A percentile compares a stretch with the other conserved stretches of the same genome.
These are phyloP conservation scores for Penicillium lividum DNA, from an alignment of 495 filamentous ascomycete species.

Conservation along the genomic window DNA sequence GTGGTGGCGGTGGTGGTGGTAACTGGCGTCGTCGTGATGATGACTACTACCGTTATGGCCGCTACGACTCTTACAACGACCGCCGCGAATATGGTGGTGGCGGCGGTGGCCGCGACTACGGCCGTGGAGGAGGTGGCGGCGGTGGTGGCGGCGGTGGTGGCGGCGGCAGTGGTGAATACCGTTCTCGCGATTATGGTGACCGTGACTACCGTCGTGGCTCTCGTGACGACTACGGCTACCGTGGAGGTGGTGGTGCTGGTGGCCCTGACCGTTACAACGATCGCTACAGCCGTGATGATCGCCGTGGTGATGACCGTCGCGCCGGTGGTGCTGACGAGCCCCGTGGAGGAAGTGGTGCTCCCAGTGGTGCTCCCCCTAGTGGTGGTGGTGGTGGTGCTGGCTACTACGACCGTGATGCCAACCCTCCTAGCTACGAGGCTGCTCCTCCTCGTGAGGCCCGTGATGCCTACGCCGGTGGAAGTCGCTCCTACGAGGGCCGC, in stretches of 20 bases:
- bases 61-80: conserved; percentile 48
- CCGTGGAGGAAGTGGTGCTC: conserved; percentile 48
- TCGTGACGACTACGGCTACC: conserved; percentile 53
- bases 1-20: conserved; percentile 52
- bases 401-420: conserved; percentile 29
- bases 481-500: conserved; percentile 54
- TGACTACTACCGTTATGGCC: conserved; percentile 57
- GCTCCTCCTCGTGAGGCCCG: conserved; percentile 63
- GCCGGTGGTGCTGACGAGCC: conserved; percentile 43
- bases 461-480: conserved; percentile 52
- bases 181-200: conserved; percentile 33
- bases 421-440: conserved; percentile 46
- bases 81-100: conserved; percentile 44
- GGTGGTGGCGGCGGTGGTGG: conserved; percentile 47
- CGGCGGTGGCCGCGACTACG: conserved; percentile 49
- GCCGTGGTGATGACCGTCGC: conserved; percentile 50
- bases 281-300: conserved; percentile 65
- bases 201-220: conserved; percentile 58
- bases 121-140: conserved; percentile 29
- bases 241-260: conserved; percentile 55
- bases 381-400: conserved; percentile 40
- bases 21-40: conserved; percentile 46
- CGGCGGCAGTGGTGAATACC: conserved; percentile 57
- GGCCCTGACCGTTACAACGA: conserved; percentile 67
- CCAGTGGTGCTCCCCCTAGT: conserved; percentile 24